Percentiles rank a stretch among this genome's conserved stretches.
Evolutionary conservation across 768 basidiomycete genomes (phyloP).

Genomic region (Tylopilus plumbeoviolaceoides): DNA sequence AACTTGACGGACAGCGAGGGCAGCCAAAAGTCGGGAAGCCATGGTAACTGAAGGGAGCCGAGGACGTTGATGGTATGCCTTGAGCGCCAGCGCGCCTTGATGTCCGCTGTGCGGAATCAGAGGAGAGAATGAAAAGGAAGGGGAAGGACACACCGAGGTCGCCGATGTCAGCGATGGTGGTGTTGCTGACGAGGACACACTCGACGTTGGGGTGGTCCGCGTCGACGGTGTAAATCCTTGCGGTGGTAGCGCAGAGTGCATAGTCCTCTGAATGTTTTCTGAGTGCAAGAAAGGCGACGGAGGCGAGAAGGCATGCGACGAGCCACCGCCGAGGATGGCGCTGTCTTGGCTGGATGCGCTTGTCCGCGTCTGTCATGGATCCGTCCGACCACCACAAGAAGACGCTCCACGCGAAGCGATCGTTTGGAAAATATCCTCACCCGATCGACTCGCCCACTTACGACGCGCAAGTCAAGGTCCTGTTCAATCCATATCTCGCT

Average conservation of each 20-base stretch:
- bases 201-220: conserved; percentile 45
- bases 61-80: background rate
- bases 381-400: conserved; percentile 32
- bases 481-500: conserved; percentile 3
- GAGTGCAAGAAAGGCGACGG: conserved; percentile 5
- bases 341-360: no score
- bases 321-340: no score
- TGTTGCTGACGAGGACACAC: conserved; percentile 54
- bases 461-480: conserved; percentile 51
- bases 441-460: conserved; percentile 69
- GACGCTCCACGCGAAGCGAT: conserved; percentile 47
- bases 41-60: conserved; percentile 18
- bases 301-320: conserved; percentile 4
- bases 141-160: conserved; percentile 38
- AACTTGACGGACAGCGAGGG: conserved; percentile 19
- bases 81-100: conserved; percentile 23
- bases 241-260: conserved; percentile 50
- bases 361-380: no score
- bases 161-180: conserved; percentile 47
- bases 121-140: background rate
- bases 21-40: conserved; percentile 21
- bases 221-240: conserved; percentile 71
- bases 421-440: conserved; percentile 66
- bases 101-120: conserved; percentile 12
- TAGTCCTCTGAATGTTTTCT: conserved; percentile 33